Conservation (phyloP, 306 rosid genomes). For the Fagus sylvatica region DNA sequence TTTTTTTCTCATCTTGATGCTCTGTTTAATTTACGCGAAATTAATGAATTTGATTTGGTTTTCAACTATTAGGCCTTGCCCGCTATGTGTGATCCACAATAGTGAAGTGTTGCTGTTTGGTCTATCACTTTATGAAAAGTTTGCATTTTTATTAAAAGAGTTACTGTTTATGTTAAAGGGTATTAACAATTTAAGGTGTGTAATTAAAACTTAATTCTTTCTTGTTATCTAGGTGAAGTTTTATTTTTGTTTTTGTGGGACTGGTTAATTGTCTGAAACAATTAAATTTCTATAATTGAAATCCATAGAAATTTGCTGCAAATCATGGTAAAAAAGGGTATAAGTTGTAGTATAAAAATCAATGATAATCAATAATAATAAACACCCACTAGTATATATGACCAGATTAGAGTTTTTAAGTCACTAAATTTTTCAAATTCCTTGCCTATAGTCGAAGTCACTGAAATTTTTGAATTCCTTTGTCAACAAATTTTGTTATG, state of each 20-base stretch:
- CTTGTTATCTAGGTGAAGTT: too few relatives aligned
- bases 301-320: background rate
- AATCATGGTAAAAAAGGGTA: background rate
- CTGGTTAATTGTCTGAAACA: background rate
- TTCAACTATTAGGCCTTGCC: background rate
- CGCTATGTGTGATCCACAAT: too few relatives aligned
- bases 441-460: too few relatives aligned
- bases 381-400: background rate
- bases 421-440: background rate
- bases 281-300: background rate
- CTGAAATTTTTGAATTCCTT: too few relatives aligned
- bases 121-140: too few relatives aligned
- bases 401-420: background rate
- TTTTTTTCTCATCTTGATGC: background rate
- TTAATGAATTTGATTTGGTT: background rate
- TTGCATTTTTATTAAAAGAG: too few relatives aligned
- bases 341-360: background rate
- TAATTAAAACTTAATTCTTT: too few relatives aligned
- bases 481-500: background rate
- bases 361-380: background rate
- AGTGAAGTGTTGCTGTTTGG: too few relatives aligned
- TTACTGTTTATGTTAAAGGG: too few relatives aligned
- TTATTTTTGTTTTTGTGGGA: background rate
- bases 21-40: constrained; percentile 19
- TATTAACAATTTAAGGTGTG: too few relatives aligned